Base-by-base conservation (phyloP, 1,139 yeast species). In the Protomyces pachydermus region DNA sequence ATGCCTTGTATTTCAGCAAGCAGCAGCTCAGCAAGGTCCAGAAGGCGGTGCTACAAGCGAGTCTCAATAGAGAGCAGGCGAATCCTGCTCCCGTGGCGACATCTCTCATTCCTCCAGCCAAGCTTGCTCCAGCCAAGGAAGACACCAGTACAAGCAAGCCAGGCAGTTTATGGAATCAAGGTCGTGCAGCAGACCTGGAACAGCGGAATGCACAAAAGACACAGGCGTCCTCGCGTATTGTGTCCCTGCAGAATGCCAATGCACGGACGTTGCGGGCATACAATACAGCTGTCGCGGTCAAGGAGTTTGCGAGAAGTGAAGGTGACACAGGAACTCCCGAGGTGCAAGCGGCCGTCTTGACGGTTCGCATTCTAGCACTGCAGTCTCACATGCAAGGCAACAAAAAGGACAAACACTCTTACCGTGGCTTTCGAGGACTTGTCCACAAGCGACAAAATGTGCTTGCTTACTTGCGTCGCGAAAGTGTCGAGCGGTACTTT, bases 241-340 rank as follows among this genome's bases (percentile, higher is more conserved):
- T 91, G 68, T 83, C 83, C 70, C 81, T 89, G 76, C 86, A 81
- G 74, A 91, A 91, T 75, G 81, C 95, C 39, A 81, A 81, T 70
- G 80, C 81, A 57, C 74, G 77, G 34, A 91, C 88, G 69, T 79
- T 80, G 66, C 79, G 82, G 72, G 83, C 82, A 69, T 74, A 84
- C 70, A 90, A 91, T 34, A 78, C 83, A 6, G 76, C 77, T 55
- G 75, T 87, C 66, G 97, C 97, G 0, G 81, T 84, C 64, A 77
- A 82, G 69, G 97, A 91, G 76, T 91, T 91, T 74, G 85, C 83
- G 70, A 82, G 97, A 72, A 81, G 82, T 68, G 91, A 86, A 61
- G 97, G 96, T 60, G 98, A 91, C 74, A 89, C 97, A 0, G 97
- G 95, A 0, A 88, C 96, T 0, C 85, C 96, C 58, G 98, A 91